These are phyloP conservation scores for Didymella pomorum DNA, from an alignment of 2,329 filamentous ascomycete genomes.

Conservation along the genomic window DNA sequence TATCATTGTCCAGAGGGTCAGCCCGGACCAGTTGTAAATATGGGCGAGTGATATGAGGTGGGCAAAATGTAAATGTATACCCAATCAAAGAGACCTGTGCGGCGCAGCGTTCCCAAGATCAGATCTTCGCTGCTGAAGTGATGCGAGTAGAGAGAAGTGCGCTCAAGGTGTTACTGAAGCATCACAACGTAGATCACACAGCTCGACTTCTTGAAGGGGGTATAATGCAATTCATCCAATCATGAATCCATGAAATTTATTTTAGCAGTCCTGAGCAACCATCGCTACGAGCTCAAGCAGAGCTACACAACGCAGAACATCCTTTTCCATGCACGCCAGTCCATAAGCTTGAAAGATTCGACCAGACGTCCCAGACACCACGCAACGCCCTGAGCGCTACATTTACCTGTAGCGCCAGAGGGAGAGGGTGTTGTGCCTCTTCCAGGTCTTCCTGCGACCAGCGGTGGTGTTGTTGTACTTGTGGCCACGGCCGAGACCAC, in stretches of 20 bases:
- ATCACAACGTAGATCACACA: slow-evolving; percentile 11
- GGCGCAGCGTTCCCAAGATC: neutral
- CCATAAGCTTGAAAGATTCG: slow-evolving; percentile 43
- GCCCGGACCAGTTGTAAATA: slow-evolving; percentile 34
- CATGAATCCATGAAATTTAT: slow-evolving; percentile 45
- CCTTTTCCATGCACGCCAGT: slow-evolving; percentile 48
- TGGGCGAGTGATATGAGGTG: neutral
- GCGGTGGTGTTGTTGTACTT: slow-evolving; percentile 98
- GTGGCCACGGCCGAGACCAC: slow-evolving; percentile 99
- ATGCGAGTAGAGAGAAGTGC: neutral
- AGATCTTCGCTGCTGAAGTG: neutral
- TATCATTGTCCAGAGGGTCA: slow-evolving; percentile 84
- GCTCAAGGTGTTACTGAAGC: neutral
- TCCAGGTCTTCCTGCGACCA: slow-evolving; percentile 99
- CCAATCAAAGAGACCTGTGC: neutral
- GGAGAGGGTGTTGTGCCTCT: slow-evolving; percentile 98
- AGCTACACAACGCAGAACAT: slow-evolving; percentile 46
- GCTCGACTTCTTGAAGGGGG: slow-evolving; percentile 16
- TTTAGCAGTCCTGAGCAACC: slow-evolving; percentile 35
- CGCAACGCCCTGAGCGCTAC: slow-evolving; percentile 38
- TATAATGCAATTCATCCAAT: slow-evolving; percentile 41
- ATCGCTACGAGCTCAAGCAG: slow-evolving; percentile 28
- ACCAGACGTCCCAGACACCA: slow-evolving; percentile 43
- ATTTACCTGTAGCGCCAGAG: slow-evolving; percentile 95
- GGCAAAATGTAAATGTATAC: slow-evolving; percentile 1